Evolutionary conservation across 1,139 yeast species (phyloP), one percentile per base, ranked within the genome.

Genomic region (Wickerhamomyces sp.): DNA sequence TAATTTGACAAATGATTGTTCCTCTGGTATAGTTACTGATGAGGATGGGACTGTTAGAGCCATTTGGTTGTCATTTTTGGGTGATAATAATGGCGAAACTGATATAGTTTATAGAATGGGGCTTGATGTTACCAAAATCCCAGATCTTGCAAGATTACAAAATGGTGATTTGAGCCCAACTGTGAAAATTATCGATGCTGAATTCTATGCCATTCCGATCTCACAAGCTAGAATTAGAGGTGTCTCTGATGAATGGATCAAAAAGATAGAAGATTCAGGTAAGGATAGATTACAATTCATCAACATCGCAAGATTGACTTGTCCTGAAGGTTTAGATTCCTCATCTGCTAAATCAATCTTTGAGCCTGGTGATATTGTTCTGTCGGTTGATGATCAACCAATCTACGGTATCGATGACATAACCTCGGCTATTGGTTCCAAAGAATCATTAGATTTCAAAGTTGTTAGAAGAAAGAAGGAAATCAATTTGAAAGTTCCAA

Each of bases 211-310:
- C 0, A 71, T 85, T 43, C 76, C 88, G 1, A 73, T 89, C 27
- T 75, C 83, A 30, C 85, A 82, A 57, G 95, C 95, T 3, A 79
- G 96, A 64, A 78, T 87, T 42, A 75, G 89, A 59, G 95, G 95
- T 14, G 95, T 90, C 23, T 78, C 93, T 1, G 93, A 86, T 57
- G 80, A 79, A 37, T 88, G 96, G 95, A 84, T 90, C 51, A 62
- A 72, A 34, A 73, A 72, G 53, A 77, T 87, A 59, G 95, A 87
- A 62, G 72, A 76, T 32, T 64, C 66, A 14, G 71, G 74, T 31
- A 71, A 74, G 33, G 88, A 84, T 58, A 81, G 86, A 55, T 73
- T 84, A 43, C 89, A 87, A 58, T 78, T 90, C 51, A 76, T 88
- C 59, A 72, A 81, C 13, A 94, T 88, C 14, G 75, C 82, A 27